Evolutionary conservation across 2,329 filamentous ascomycete genomes (phyloP), one percentile per base, ranked within the genome.

Genomic region (Cyphellophora europaea): DNA sequence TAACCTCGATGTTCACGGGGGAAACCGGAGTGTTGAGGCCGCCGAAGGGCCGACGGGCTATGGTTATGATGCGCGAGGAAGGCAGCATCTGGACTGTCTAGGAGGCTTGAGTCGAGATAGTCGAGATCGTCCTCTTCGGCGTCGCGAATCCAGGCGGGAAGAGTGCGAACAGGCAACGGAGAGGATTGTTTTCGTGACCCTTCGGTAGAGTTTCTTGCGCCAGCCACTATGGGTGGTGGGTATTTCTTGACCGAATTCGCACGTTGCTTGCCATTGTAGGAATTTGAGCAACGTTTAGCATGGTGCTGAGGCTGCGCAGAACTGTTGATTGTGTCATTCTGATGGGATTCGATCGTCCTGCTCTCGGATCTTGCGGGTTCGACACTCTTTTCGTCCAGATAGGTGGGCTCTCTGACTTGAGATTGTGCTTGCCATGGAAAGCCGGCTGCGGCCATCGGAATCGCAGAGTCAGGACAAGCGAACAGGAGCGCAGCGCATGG

Each of bases 61-160:
- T 61, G 54, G 37, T 67, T 64, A 44, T 67, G 64, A 30, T 66
- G 63, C 27, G 64, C 64, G 30, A 67, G 53, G 19, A 60, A 43
- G n/a, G 59, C 63, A 32, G 54, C 56, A 21, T 55, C 47, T 21
- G 58, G 52, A 16, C 54, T 45, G 30, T 59, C 59, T 6, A 64
- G 51, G 11, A 61, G 47, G 11, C 45, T 49, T 25, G 55, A 54
- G 25, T 55, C 53, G 28, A 48, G 42, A 25, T 58, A 49, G 25
- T 60, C 55, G 15, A 55, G 45, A 23, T 57, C 62, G 21, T 58
- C 54, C 14, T 58, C 58, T 30, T 62, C 57, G 13, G 61, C 53
- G 14, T 62, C 63, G 27, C 53, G 54, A 25, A 67, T 58, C 64
- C 64, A 67, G 29, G 56, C 38, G 40, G 37, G 27, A 18, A 19